phyloP scores from a whole-genome alignment of 768 basidiomycete species.

The Kwoniella shandongensis region DNA sequence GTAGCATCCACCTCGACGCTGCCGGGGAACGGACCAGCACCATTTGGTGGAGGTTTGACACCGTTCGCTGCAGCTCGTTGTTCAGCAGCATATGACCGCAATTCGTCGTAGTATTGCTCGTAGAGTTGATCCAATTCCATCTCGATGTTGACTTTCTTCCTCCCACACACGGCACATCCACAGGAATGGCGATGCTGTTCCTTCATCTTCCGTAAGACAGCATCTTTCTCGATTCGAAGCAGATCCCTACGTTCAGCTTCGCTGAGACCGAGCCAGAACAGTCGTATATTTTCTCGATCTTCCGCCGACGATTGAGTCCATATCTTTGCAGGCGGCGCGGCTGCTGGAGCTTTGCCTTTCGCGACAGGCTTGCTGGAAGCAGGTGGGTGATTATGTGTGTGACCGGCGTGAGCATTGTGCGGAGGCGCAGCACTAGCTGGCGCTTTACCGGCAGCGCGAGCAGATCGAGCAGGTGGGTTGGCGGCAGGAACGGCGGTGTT shows the following conservation, averaged over 20 bases:
- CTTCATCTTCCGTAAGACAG: conserved; percentile 97
- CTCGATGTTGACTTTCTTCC: conserved; percentile 98
- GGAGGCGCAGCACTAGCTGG: conserved; percentile 45
- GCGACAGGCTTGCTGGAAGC: conserved; percentile 34
- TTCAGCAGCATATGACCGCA: conserved; percentile 93
- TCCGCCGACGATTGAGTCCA: conserved; percentile 90
- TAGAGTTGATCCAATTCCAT: conserved; percentile 99
- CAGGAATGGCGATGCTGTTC: conserved; percentile 98
- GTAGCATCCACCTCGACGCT: conserved; percentile 95
- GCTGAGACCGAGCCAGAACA: conserved; percentile 92
- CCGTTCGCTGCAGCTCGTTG: conserved; percentile 69
- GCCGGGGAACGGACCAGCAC: conserved; percentile 97
- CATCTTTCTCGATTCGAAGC: conserved; percentile 97
- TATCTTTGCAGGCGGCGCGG: conserved; percentile 63
- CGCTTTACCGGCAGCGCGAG: conserved; percentile 54
- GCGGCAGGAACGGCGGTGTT: conserved; percentile 56
- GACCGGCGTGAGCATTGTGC: conserved; percentile 33
- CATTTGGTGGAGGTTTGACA: conserved; percentile 84
- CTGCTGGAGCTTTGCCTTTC: conserved; percentile 47
- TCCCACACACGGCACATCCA: conserved; percentile 90
- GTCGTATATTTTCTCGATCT: conserved; percentile 94
- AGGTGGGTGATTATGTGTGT: conserved; percentile 59
- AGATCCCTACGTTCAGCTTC: conserved; percentile 87
- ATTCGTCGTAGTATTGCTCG: conserved; percentile 99
- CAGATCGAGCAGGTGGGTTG: conserved; percentile 49